Evolutionary conservation across 1,284 basidiomycete genomes (phyloP).

Genomic region (Boletellus deceptivus): DNA sequence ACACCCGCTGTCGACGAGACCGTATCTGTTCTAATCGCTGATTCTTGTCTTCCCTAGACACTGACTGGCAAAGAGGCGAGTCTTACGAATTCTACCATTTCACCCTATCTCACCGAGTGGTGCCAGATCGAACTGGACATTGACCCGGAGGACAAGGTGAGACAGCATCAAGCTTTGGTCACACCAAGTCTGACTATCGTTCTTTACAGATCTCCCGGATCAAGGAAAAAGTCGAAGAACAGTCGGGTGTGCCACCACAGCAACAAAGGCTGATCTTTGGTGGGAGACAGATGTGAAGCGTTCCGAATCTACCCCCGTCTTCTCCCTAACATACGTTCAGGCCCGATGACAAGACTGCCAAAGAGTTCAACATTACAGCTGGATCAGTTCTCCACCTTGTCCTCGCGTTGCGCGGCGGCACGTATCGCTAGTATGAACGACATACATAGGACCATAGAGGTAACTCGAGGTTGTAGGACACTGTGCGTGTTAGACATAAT

Average conservation of each 20-base stretch:
- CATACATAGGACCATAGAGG: conserved; percentile 30
- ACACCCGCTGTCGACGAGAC: background rate
- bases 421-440: conserved; percentile 13
- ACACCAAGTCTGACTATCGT: background rate
- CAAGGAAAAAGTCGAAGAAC: conserved; percentile 99
- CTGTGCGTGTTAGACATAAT: conserved; percentile 23
- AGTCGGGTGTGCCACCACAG: conserved; percentile 95
- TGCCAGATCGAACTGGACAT: conserved; percentile 93
- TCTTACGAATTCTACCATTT: background rate
- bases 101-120: conserved; percentile 9
- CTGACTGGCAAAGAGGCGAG: conserved; percentile 89
- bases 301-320: conserved; percentile 1
- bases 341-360: conserved; percentile 85
- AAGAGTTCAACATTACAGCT: conserved; percentile 77
- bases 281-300: conserved; percentile 91
- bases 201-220: conserved; percentile 80
- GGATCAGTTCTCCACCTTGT: conserved; percentile 91
- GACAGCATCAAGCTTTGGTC: conserved; percentile 14
- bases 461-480: conserved; percentile 14
- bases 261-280: conserved; percentile 96
- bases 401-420: conserved; percentile 82
- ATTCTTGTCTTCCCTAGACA: conserved; percentile 52
- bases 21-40: background rate
- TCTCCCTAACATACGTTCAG: conserved; percentile 34
- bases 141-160: conserved; percentile 85